Conservation (phyloP, 192 early-diverging fungal genomes). For the Ambispora gerdemannii region DNA sequence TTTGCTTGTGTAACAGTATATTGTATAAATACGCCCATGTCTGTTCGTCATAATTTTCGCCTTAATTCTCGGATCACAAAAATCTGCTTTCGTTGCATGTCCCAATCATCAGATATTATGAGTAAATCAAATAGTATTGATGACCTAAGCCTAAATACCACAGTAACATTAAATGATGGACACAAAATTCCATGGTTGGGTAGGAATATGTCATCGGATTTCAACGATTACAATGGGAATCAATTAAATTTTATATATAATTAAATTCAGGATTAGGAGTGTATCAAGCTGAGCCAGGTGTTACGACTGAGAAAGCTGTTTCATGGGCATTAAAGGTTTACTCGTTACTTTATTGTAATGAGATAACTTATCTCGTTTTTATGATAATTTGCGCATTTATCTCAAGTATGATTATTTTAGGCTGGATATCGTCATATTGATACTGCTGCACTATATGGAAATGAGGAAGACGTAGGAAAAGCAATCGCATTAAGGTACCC, state of each 20-base stretch:
- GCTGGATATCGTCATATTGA: conserved; percentile 57
- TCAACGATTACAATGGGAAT: neutral
- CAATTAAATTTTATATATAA: neutral
- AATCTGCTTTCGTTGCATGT: too few species aligned
- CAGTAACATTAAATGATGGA: conserved; percentile 33
- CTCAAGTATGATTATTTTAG: conserved; percentile 11
- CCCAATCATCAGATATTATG: too few species aligned
- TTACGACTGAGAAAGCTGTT: conserved; percentile 41
- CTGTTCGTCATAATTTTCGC: too few species aligned
- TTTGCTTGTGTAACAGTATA: too few species aligned
- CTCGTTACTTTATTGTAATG: neutral
- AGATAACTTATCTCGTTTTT: neutral
- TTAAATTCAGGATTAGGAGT: conserved; percentile 43
- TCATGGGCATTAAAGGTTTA: conserved; percentile 44
- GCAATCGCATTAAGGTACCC: conserved; percentile 46
- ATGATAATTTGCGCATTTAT: neutral
- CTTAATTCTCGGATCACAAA: too few species aligned
- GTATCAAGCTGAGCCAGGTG: conserved; percentile 39
- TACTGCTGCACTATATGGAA: conserved; percentile 45
- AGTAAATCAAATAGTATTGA: too few species aligned
- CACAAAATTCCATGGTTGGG: conserved; percentile 33
- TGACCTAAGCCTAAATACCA: conserved; percentile 6
- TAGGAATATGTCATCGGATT: neutral
- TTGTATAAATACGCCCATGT: too few species aligned
- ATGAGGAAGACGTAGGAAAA: conserved; percentile 45